Evolutionary conservation across 2,329 filamentous ascomycete species (phyloP), one percentile per base, ranked within the genome.

Genomic region (Trichoderma atrobrunneum): DNA sequence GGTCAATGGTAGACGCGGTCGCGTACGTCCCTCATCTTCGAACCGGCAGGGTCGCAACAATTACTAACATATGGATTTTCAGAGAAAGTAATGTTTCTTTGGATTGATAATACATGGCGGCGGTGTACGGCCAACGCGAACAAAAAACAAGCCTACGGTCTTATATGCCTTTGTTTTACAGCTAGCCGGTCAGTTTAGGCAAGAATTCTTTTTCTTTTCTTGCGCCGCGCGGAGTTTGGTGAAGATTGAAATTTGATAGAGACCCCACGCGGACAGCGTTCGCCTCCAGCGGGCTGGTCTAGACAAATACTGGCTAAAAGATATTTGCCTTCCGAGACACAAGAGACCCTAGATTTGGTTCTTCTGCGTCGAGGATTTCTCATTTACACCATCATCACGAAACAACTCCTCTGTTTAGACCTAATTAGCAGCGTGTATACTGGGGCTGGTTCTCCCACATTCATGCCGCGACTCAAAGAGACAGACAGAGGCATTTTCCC

Each of bases 1-100:
- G 76, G 84, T 84, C 75, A 88, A 87, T 79, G 79, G 82, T 74
- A 83, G 88, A 79, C 86, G 89, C 76, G 88, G 88, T 80, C 86
- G 89, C 78, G 87, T 89, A 86, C 83, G 87, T 80, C 59, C 70
- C 61, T 72, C 54, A 70, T 62, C 69, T 68, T 73, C 71, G 65
- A 70, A 73, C 71, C 71, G 66, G 72, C 59, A 66, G 24, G 32
- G 70, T 39, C 68, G 74, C 72, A 72, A 69, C 72, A 69, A 61
- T 43, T 65, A 75, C 78, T 80, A 76, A 79, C 72, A 30, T 34
- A 70, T 72, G 48, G 32, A 57, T 30, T 43, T n/a, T n/a, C 72
- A 79, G 77, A 78, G 79, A 78, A 79, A 73, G 79, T 75, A 72
- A 70, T 34, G n/a, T 63, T 54, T 68, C 39, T 43, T 68, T 62